phyloP scores from a whole-genome alignment of 1,284 basidiomycete species.

The Gomphus bonarii region DNA sequence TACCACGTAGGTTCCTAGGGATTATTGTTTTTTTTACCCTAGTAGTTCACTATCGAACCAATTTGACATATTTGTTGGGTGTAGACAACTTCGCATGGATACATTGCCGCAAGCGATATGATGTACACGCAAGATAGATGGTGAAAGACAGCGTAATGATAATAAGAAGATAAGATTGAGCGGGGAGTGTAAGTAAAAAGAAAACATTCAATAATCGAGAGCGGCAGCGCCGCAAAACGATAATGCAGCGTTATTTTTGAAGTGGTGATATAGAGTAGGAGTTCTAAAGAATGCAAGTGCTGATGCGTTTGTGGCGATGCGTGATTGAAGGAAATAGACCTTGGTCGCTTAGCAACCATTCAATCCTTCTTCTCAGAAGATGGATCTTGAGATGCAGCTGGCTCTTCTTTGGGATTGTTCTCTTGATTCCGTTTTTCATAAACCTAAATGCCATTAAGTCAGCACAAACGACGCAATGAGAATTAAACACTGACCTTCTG shows the following conservation, averaged over 20 bases:
- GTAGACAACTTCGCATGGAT: not conserved
- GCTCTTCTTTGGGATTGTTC: constrained; percentile 39
- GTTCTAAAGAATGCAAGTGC: constrained; percentile 3
- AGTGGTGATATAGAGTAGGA: not conserved
- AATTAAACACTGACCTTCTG: constrained; percentile 57
- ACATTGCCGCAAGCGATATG: constrained; percentile 2
- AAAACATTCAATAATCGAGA: not conserved
- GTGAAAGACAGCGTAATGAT: not conserved
- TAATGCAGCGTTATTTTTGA: constrained; percentile 8
- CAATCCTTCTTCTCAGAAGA: constrained; percentile 38
- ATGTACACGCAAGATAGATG: not conserved
- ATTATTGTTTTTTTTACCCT: not conserved
- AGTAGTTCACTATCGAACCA: not conserved
- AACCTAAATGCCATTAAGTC: constrained; percentile 31
- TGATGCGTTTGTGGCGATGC: not conserved
- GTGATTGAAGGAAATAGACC: not conserved
- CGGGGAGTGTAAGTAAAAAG: not conserved
- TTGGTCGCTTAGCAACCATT: not conserved
- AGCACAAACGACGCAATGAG: not conserved
- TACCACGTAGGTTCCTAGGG: not conserved
- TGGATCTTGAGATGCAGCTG: constrained; percentile 19
- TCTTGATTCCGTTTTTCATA: constrained; percentile 87
- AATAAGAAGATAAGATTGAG: constrained; percentile 4
- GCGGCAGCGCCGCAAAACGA: not conserved
- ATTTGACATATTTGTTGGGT: not conserved